Evolutionary conservation across 176 grass and related monocot species (phyloP), one percentile per base, ranked within the genome.

Genomic region (Bonia amplexicaulis): DNA sequence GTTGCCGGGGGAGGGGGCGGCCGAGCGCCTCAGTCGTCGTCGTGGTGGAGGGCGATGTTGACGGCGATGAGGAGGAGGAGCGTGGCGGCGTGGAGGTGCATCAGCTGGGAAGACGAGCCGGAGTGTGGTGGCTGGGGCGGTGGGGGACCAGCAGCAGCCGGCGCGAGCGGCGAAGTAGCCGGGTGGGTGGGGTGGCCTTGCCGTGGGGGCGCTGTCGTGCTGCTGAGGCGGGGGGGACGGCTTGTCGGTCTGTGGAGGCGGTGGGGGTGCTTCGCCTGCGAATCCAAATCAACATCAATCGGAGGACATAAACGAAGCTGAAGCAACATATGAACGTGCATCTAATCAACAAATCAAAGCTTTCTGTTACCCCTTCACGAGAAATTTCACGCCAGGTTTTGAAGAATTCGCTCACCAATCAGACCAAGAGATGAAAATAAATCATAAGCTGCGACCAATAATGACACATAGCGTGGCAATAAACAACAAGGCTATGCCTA

Each of bases 201-300:
- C 41, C 27, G 55, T 37, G 80, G 40, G 54, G 35, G 35, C 35
- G 35, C 35, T 37, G 35, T 37, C 35, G 35, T 5, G 35, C 35
- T 37, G 35, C 35, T 37, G 35, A 37, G 35, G 35, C 35, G 81
- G 69, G 42, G 81, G 81, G 55, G 55, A 73, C 40, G 29, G 57
- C 81, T 83, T 83, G 11, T 83, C 69, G 41, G 6, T 49, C 1
- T 42, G 9, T 26, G 55, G 1, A 6, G 80, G 67, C 39, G 80
- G 80, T 3, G 80, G 80, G 3, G 80, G 53, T 5, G 80, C 80
- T 3, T 82, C 80, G 17, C 55, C 67, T 82, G 67, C 52, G 0
- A 45, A 62, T 23, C 2, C 2, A 35, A 6, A 29, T 8, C 42
- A 59, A 48, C 46, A 48, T 48, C 12, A 13, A 48, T 48, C 10